A percentile compares a stretch with the other conserved stretches of the same genome.
These are phyloP conservation scores for Acephala macrosclerotiorum DNA, from an alignment of 2,329 filamentous ascomycete species.

Conservation along the genomic window DNA sequence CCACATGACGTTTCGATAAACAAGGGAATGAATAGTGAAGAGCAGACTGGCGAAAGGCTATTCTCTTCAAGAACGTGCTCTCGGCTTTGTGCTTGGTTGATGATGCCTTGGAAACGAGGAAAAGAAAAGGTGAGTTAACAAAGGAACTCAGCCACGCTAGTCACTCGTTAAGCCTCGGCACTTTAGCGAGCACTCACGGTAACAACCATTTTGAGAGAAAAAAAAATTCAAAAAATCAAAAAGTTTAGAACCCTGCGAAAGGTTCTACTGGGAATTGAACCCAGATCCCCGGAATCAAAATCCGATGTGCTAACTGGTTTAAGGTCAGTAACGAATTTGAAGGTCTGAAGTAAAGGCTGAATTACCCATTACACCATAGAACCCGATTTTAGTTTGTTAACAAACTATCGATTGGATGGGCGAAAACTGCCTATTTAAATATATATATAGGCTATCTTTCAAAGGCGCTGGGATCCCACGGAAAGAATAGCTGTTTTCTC, in stretches of 20 bases:
- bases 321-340: too few relatives aligned
- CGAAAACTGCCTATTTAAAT: not conserved
- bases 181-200: too few relatives aligned
- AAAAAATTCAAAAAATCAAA: not conserved
- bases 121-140: too few relatives aligned
- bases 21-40: too few relatives aligned
- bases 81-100: too few relatives aligned
- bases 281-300: slow-evolving; percentile 22
- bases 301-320: slow-evolving; percentile 25
- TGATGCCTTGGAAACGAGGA: too few relatives aligned
- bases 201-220: not conserved
- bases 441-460: not conserved
- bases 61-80: too few relatives aligned
- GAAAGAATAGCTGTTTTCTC: not conserved
- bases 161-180: too few relatives aligned
- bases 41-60: too few relatives aligned
- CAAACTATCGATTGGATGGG: not conserved
- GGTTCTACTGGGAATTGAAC: slow-evolving; percentile 18
- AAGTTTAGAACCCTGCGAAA: not conserved
- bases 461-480: not conserved
- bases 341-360: too few relatives aligned
- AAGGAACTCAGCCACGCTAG: too few relatives aligned
- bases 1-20: too few relatives aligned
- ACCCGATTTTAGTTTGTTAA: not conserved
- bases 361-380: slow-evolving; percentile 18